phyloP scores from a whole-genome alignment of 306 rosid genomes.

The Cucumis sativus region DNA sequence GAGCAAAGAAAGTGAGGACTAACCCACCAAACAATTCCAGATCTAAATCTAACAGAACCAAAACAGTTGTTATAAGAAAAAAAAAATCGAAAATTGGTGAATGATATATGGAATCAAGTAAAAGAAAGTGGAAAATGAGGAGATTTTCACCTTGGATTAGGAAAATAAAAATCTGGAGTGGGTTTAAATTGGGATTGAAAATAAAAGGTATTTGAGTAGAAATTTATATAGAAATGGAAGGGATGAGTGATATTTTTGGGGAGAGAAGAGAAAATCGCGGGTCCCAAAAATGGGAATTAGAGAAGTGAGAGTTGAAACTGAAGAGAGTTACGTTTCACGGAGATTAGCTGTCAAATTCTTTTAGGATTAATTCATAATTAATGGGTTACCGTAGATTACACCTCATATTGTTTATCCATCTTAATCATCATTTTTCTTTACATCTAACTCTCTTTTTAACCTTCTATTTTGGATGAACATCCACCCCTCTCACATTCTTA shows the following conservation, averaged over 20 bases:
- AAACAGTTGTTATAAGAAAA: neutral
- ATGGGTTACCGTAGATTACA: neutral
- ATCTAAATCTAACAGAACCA: constrained; percentile 9
- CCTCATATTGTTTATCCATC: neutral
- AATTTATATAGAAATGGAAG: neutral
- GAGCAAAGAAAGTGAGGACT: constrained; percentile 3
- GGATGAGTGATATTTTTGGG: neutral
- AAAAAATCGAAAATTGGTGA: neutral
- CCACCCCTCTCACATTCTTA: neutral
- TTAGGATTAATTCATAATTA: no score
- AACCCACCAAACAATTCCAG: constrained; percentile 6
- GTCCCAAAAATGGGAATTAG: neutral
- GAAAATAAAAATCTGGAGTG: neutral
- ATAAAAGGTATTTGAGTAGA: neutral
- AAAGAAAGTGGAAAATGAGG: neutral
- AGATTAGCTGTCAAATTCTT: neutral
- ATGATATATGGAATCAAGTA: neutral
- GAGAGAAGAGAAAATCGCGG: neutral
- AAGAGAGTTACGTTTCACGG: neutral
- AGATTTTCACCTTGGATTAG: neutral
- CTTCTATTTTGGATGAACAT: no score
- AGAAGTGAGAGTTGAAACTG: neutral
- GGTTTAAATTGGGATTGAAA: neutral
- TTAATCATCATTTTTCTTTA: neutral
- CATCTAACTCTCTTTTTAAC: neutral